phyloP scores from a whole-genome alignment of 2,329 filamentous ascomycete genomes.

The Sclerotiophoma versabilis region DNA sequence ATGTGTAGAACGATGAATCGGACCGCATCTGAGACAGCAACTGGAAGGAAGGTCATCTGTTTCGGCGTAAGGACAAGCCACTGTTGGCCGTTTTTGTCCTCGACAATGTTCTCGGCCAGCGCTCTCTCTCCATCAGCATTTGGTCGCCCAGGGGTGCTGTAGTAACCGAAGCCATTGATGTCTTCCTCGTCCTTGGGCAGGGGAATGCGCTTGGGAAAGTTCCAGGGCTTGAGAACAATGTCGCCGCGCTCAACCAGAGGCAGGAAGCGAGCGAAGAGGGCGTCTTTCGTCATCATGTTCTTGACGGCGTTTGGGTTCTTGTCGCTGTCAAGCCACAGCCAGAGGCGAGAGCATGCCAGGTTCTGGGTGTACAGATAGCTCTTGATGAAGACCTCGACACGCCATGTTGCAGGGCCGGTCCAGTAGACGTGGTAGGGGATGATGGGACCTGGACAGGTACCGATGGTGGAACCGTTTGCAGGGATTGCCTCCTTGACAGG shows the following conservation, averaged over 20 bases:
- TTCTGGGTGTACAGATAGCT: conserved; percentile 65
- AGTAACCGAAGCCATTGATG: conserved; percentile 59
- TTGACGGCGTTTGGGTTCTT: conserved; percentile 58
- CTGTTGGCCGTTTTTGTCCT: conserved; percentile 58
- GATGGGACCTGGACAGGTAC: conserved; percentile 63
- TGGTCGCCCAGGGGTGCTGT: conserved; percentile 56
- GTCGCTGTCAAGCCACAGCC: conserved; percentile 63
- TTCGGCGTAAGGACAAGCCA: conserved; percentile 62
- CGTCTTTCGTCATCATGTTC: conserved; percentile 60
- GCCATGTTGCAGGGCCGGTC: conserved; percentile 64
- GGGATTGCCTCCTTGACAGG: conserved; percentile 45
- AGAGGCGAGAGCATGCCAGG: conserved; percentile 61
- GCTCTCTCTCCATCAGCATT: conserved; percentile 51
- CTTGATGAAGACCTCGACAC: conserved; percentile 64
- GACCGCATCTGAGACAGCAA: conserved; percentile 64
- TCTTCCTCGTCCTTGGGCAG: conserved; percentile 58
- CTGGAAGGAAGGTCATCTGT: conserved; percentile 65
- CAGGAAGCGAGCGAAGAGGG: conserved; percentile 61
- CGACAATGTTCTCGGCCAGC: conserved; percentile 60
- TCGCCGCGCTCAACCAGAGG: conserved; percentile 62
- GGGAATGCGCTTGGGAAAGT: conserved; percentile 61
- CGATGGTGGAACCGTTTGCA: conserved; percentile 52
- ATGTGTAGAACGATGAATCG: conserved; percentile 63
- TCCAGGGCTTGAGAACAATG: conserved; percentile 61
- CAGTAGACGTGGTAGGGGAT: conserved; percentile 65